Base-by-base conservation (phyloP, 169 alveolate species). In the Cryptosporidium xiaoi region DNA sequence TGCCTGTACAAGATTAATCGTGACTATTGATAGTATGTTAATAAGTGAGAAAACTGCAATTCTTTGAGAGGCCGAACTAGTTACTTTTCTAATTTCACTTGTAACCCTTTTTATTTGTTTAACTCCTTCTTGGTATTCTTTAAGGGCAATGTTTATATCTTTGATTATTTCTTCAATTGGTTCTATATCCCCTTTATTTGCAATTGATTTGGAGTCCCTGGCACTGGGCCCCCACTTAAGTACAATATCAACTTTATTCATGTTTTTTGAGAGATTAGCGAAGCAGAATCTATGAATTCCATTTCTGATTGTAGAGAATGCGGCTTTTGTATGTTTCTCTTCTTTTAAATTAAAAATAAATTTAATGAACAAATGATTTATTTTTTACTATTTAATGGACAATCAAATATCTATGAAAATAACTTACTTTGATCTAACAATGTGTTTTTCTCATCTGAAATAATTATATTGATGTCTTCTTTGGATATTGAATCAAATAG, bases 191-290 rank as follows among this genome's bases (percentile, higher is more conserved):
- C 62, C 71, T 33, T 77, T 77, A 40, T 60, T 77, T 33, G 87
- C 87, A 48, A 77, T 77, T 7, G 77, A 60, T 3, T 64, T 66
- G 0, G 69, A 77, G 27, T 77, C 87, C 12, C 64, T 40, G 29
- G 87, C 71, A 27, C 65, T 64, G 36, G 87, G 71, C 5, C 87
- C 87, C 87, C 87, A 77, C 48, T 77, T 77, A 24, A 77, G 27
- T 44, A 33, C 12, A 27, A 77, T 77, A 16, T 58, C 40, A 29
- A 46, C 71, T 51, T 50, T 34, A 27, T 60, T 77, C 2, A 40
- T 66, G 24, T 34, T 29, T 40, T 44, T 7, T 3, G 69, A 60
- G 7, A 18, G 40, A 27, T 77, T 77, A 40, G 44, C 46, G 16
- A 77, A 46, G 48, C 87, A 77, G 55, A 77, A 60, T 16, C 51